Evolutionary conservation across 2,329 filamentous ascomycete genomes (phyloP).

Genomic region (Aspergillus ochraceus): DNA sequence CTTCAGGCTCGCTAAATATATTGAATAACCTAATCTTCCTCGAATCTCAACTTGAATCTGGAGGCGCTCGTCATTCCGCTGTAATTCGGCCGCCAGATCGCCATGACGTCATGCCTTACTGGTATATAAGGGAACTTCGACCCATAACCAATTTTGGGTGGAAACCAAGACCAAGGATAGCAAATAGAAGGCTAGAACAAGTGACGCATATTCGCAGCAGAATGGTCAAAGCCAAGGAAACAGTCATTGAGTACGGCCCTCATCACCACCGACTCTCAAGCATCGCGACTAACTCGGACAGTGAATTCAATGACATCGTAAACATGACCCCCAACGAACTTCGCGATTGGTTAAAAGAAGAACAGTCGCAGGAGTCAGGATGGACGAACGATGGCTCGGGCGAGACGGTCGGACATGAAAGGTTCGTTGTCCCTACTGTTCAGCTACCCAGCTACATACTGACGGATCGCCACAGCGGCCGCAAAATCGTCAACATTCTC

Average conservation of each 20-base stretch:
- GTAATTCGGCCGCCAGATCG: not conserved
- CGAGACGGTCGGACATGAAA: slow-evolving; percentile 65
- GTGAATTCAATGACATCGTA: slow-evolving; percentile 66
- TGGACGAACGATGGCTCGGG: slow-evolving; percentile 59
- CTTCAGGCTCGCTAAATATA: not conserved
- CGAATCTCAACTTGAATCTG: not conserved
- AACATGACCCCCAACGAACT: slow-evolving; percentile 66
- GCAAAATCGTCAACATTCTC: slow-evolving; percentile 64
- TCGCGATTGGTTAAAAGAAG: slow-evolving; percentile 60
- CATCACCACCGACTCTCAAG: not conserved
- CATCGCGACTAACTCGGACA: slow-evolving; percentile 23
- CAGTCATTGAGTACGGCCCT: not conserved
- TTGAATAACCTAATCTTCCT: not conserved
- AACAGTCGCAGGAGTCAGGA: slow-evolving; percentile 59
- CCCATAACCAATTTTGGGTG: no score
- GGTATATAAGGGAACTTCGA: not conserved
- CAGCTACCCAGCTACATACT: not conserved
- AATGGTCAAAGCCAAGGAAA: not conserved
- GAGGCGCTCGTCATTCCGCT: not conserved
- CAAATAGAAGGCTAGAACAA: no score
- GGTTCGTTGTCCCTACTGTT: slow-evolving; percentile 29
- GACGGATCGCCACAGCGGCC: slow-evolving; percentile 48
- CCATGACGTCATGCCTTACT: not conserved
- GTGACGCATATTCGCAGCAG: not conserved
- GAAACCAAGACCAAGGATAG: no score